A percentile compares a stretch with the other conserved stretches of the same genome.
Evolutionary conservation across 129 eudicot genomes (phyloP).

Genomic region (Saussurea involucrata): DNA sequence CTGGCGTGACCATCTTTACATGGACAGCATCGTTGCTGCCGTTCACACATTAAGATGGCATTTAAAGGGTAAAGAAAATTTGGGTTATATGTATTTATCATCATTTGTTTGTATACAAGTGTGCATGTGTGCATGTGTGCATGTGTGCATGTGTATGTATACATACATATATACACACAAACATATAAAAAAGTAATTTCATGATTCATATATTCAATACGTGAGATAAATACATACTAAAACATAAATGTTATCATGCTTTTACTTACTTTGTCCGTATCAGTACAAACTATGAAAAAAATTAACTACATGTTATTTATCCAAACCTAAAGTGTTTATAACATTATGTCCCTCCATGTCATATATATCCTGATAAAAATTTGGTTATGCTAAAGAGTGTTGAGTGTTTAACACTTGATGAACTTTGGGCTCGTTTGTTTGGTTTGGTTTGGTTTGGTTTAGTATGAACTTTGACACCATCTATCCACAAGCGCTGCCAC

Average conservation of each 20-base stretch:
- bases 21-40: not conserved
- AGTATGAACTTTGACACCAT: not conserved
- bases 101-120: not conserved
- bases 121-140: not conserved
- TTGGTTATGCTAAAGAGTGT: too few species aligned
- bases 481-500: not conserved
- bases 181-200: too few species aligned
- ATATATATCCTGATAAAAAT: too few species aligned
- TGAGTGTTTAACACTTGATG: too few species aligned
- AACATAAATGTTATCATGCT: not conserved
- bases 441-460: too few species aligned
- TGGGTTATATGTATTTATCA: not conserved
- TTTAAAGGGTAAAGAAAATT: not conserved
- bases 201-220: not conserved
- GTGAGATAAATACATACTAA: not conserved
- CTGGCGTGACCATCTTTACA: not conserved
- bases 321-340: too few species aligned
- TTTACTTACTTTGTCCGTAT: not conserved
- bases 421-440: too few species aligned
- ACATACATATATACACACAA: too few species aligned
- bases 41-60: not conserved
- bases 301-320: not conserved
- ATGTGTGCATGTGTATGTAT: not conserved
- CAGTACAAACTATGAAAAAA: not conserved
- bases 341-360: too few species aligned